These are phyloP conservation scores for Inonotus hispidus DNA, from an alignment of 1,284 basidiomycete species.

Conservation along the genomic window DNA sequence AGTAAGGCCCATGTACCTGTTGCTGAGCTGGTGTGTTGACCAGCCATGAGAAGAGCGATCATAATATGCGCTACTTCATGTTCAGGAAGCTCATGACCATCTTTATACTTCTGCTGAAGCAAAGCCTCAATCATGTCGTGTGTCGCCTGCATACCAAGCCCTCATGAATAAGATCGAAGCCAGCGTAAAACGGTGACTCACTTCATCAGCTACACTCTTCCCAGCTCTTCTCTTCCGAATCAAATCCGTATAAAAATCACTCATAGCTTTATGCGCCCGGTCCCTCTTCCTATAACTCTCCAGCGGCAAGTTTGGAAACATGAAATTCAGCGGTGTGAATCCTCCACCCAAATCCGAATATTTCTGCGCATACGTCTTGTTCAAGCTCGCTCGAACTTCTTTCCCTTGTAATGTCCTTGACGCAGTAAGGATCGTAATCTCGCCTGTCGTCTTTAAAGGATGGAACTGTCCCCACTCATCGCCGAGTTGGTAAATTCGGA, in stretches of 20 bases:
- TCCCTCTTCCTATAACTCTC: conserved; percentile 87
- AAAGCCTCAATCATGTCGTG: conserved; percentile 95
- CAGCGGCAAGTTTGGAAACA: conserved; percentile 91
- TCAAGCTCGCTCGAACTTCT: conserved; percentile 76
- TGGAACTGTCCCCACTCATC: conserved; percentile 73
- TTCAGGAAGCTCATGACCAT: conserved; percentile 75
- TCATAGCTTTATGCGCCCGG: conserved; percentile 89
- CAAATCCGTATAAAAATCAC: conserved; percentile 88
- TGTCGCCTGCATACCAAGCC: conserved; percentile 44
- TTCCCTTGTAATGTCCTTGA: conserved; percentile 88
- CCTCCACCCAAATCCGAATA: conserved; percentile 92
- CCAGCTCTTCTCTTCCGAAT: conserved; percentile 69
- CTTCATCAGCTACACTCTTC: conserved; percentile 34
- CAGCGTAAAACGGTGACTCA: conserved; percentile 21
- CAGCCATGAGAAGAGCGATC: conserved; percentile 95
- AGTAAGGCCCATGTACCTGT: conserved; percentile 88
- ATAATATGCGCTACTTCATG: conserved; percentile 96
- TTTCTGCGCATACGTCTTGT: conserved; percentile 81
- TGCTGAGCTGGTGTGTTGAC: conserved; percentile 95
- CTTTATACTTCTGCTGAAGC: conserved; percentile 81
- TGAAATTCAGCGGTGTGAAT: conserved; percentile 88
- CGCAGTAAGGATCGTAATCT: conserved; percentile 94
- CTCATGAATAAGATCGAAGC: neutral
- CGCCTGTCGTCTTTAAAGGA: conserved; percentile 70
- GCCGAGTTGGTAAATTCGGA: conserved; percentile 58